These are phyloP conservation scores for Leccinum huronense DNA, from an alignment of 1,284 basidiomycete species.

Conservation along the genomic window DNA sequence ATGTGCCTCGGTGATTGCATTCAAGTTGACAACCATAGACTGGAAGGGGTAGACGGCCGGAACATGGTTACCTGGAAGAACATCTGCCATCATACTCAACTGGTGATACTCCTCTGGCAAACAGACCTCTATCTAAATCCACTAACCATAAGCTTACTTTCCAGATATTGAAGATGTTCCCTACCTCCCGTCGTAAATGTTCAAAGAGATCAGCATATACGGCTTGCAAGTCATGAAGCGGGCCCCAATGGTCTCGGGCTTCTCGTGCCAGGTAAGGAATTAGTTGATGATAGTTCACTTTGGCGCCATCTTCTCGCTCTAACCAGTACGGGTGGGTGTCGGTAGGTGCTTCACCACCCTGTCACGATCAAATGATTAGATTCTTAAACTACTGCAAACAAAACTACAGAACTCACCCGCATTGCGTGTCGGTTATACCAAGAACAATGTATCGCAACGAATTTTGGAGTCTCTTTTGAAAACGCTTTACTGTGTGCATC, in stretches of 20 bases:
- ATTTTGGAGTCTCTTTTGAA: background rate
- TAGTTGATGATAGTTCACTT: background rate
- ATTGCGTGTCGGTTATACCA: background rate
- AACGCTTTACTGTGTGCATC: background rate
- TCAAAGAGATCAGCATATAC: background rate
- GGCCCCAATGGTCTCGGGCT: background rate
- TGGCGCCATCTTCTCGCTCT: background rate
- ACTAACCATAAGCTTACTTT: background rate
- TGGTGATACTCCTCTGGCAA: background rate
- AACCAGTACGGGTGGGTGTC: background rate
- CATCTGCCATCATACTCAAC: background rate
- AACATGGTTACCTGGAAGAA: background rate
- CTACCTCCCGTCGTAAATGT: background rate
- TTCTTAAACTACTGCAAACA: background rate
- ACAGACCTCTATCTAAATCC: background rate
- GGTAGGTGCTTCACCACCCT: background rate
- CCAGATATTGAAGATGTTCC: background rate
- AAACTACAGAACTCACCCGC: background rate
- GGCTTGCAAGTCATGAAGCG: background rate
- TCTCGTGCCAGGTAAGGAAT: background rate
- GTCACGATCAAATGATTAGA: background rate
- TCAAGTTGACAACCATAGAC: slow-evolving; percentile 14
- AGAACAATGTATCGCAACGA: background rate
- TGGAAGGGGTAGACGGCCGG: slow-evolving; percentile 5
- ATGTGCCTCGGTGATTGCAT: slow-evolving; percentile 11